Percentiles rank a stretch among this genome's conserved stretches.
Conservation (phyloP, 495 filamentous ascomycete genomes). For the Penicillium bialowiezense region DNA sequence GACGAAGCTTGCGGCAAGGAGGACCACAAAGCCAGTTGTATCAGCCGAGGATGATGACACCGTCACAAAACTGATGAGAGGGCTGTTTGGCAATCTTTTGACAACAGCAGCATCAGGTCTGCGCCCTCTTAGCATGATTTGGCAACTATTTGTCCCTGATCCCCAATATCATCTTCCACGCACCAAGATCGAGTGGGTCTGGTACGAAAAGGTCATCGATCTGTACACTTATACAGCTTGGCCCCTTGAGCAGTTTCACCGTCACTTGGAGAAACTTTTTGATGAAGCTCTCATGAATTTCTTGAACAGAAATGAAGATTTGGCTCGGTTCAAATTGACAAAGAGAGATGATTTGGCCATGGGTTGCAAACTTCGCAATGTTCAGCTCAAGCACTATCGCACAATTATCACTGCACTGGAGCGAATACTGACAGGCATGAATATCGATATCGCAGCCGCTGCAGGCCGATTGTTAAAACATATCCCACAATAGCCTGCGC, state of each 20-base stretch:
- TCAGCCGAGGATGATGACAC: slow-evolving; percentile 19
- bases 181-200: slow-evolving; percentile 17
- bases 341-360: slow-evolving; percentile 12
- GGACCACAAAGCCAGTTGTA: slow-evolving; percentile 14
- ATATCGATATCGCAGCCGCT: not conserved
- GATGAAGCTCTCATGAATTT: slow-evolving; percentile 21
- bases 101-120: slow-evolving; percentile 26
- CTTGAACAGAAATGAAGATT: slow-evolving; percentile 20
- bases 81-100: slow-evolving; percentile 26
- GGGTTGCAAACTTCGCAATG: slow-evolving; percentile 23
- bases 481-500: not conserved
- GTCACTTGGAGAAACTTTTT: slow-evolving; percentile 22
- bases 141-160: slow-evolving; percentile 23
- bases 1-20: slow-evolving; percentile 25
- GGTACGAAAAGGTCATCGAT: slow-evolving; percentile 25
- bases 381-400: slow-evolving; percentile 22
- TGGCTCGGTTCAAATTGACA: slow-evolving; percentile 9
- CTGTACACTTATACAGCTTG: slow-evolving; percentile 27
- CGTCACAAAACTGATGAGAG: slow-evolving; percentile 26
- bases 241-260: slow-evolving; percentile 19
- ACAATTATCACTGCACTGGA: slow-evolving; percentile 22
- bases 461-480: slow-evolving; percentile 1
- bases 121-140: slow-evolving; percentile 27
- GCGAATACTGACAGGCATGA: slow-evolving; percentile 16
- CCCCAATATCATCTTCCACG: slow-evolving; percentile 18